Percentiles rank a stretch among this genome's conserved stretches.
phyloP scores from a whole-genome alignment of 495 filamentous ascomycete genomes.

The Cercophora samala region DNA sequence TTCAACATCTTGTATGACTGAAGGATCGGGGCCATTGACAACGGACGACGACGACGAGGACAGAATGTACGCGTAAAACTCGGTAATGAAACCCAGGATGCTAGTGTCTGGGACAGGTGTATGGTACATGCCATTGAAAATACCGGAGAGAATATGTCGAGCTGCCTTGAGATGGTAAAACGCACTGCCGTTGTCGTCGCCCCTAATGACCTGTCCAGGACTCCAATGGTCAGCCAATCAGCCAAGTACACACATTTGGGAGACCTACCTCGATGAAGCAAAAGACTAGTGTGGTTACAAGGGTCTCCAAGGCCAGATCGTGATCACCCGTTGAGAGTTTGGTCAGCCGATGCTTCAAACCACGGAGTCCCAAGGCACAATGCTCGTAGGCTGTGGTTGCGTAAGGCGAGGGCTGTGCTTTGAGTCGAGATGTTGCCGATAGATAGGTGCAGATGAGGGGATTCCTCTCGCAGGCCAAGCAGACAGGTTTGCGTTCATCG shows the following conservation, averaged over 20 bases:
- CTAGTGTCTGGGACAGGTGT: neutral
- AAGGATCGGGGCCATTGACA: neutral
- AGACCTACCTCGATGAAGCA: neutral
- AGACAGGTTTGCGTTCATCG: neutral
- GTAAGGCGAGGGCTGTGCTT: neutral
- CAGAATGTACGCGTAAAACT: neutral
- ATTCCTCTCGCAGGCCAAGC: conserved; percentile 4
- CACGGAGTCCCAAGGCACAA: neutral
- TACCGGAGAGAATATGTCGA: neutral
- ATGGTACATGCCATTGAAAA: neutral
- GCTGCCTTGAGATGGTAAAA: neutral
- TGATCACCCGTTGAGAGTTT: too few relatives aligned
- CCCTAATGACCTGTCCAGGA: neutral
- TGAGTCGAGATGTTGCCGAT: neutral
- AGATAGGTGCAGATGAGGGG: neutral
- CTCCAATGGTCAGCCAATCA: neutral
- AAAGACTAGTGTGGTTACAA: neutral
- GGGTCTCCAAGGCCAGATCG: too few relatives aligned
- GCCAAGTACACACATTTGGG: neutral
- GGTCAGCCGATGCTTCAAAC: neutral
- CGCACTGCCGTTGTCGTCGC: neutral
- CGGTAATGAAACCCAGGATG: neutral
- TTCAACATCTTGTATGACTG: neutral
- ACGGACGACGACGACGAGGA: neutral
- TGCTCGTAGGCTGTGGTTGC: neutral